Base-by-base conservation (phyloP, 495 filamentous ascomycete species). In the Physcia stellaris region DNA sequence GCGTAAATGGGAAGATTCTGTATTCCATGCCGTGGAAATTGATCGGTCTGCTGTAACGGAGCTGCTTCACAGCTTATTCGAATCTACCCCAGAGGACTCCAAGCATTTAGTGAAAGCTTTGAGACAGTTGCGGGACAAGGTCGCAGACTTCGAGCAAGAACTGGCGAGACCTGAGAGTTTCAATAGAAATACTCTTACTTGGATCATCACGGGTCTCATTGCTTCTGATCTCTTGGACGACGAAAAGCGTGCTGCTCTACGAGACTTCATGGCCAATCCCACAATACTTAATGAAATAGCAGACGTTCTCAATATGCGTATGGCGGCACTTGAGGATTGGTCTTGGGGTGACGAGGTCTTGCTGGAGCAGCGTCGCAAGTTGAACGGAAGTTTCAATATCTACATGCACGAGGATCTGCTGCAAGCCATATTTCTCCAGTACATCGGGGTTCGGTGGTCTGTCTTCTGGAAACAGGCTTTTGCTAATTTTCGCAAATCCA, bases 371-470 rank as follows among this genome's bases (percentile, higher is more conserved):
- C 63, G 72, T 21, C 66, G 74, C 11, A 68, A 79, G 39, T 55
- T 82, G 24, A 79, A 72, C 41, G 75, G 75, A 0, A 65, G 67
- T 36, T 74, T 72, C 38, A 66, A 66, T 6, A 59, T 81, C 2
- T 70, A 66, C 46, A 77, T 80, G 70, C 71, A 80, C 30, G 75
- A 79, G 44, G 79, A 80, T 43, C 58, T 81, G 16, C 61, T 80
- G 5, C 73, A 80, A 43, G 67, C 70, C 4, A 64, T 83, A 10
- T 66, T 83, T 43, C 55, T 80, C 6, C 73, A 83, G 35, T 77
- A 71, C 37, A 66, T 83, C 26, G 77, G 77, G 15, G 53, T 72
- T 2, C 67, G 62, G 32, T 80, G 73, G 73, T 64, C 70, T 7
- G 65, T 73, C 10, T 57, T 66, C 24, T 60, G 80, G 46, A 69